Evolutionary conservation across 331 rosid genomes (phyloP).

Genomic region (Malus hybrid): DNA sequence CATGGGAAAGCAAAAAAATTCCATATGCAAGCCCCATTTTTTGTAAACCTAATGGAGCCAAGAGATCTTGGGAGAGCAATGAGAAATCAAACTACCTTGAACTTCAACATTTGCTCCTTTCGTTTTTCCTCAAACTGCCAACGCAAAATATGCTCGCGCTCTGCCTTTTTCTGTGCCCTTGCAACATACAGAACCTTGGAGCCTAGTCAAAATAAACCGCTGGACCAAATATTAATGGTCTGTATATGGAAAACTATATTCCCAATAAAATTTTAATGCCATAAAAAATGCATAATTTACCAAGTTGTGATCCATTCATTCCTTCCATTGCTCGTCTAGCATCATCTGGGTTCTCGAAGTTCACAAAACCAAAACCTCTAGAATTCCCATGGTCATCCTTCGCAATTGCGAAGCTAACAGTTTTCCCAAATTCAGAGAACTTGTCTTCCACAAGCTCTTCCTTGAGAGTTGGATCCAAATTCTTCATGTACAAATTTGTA

Average conservation of each 20-base stretch:
- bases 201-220: slow-evolving; percentile 38
- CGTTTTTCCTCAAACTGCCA: slow-evolving; percentile 71
- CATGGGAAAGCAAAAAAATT: no score
- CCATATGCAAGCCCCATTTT: no score
- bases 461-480: slow-evolving; percentile 54
- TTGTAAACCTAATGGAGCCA: no score
- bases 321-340: slow-evolving; percentile 72
- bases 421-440: slow-evolving; percentile 62
- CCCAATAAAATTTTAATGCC: slow-evolving; percentile 2
- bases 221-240: background rate
- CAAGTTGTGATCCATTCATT: slow-evolving; percentile 65
- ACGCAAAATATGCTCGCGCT: slow-evolving; percentile 67
- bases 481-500: slow-evolving; percentile 75
- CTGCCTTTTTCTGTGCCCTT: slow-evolving; percentile 81
- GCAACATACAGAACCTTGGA: slow-evolving; percentile 69
- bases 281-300: slow-evolving; percentile 25
- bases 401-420: slow-evolving; percentile 53
- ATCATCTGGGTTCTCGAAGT: slow-evolving; percentile 62
- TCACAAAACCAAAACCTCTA: slow-evolving; percentile 82
- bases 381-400: slow-evolving; percentile 56
- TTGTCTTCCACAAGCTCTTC: slow-evolving; percentile 54
- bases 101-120: slow-evolving; percentile 59
- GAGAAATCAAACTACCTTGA: slow-evolving; percentile 38
- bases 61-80: background rate
- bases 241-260: background rate